A percentile compares a stretch with the other conserved stretches of the same genome.
phyloP scores from a whole-genome alignment of 345 rosid species.

The Bruguiera parviflora region DNA sequence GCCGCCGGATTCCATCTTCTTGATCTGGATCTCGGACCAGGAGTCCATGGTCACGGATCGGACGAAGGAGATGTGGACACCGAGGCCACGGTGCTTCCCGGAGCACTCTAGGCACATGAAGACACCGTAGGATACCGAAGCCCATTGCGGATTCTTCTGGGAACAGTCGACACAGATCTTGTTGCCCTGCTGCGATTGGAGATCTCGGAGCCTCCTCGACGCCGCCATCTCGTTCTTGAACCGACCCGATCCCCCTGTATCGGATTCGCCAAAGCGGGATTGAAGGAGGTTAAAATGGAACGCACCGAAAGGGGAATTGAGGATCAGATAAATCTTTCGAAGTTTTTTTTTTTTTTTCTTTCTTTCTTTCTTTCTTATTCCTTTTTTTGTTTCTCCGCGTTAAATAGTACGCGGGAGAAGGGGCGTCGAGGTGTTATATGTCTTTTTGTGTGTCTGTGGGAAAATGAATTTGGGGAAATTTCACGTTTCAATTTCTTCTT shows the following conservation, averaged over 20 bases:
- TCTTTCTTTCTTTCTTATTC: no score
- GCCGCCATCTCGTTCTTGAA: slow-evolving; percentile 51
- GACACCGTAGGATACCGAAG: slow-evolving; percentile 89
- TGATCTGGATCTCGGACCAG: slow-evolving; percentile 99
- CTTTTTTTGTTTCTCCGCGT: no score
- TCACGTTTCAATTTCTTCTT: no score
- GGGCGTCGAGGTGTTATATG: no score
- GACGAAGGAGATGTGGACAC: slow-evolving; percentile 98
- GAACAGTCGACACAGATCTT: slow-evolving; percentile 92
- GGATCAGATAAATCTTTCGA: no score
- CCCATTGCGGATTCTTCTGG: slow-evolving; percentile 99
- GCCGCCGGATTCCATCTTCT: slow-evolving; percentile 96
- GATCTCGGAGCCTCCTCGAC: slow-evolving; percentile 70
- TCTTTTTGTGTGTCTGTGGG: no score
- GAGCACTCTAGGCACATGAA: slow-evolving; percentile 99
- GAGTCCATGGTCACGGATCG: slow-evolving; percentile 99
- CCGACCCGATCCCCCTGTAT: slow-evolving; percentile 11
- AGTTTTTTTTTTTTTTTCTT: no score
- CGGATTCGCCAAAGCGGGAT: neutral
- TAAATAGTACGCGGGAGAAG: no score
- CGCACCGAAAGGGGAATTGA: neutral
- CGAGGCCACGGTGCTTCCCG: slow-evolving; percentile 97
- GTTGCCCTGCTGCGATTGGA: slow-evolving; percentile 82
- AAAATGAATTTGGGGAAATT: no score
- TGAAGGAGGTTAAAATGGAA: neutral